Conservation (phyloP, 352 stramenopile genomes). For the Phytophthora pisi region DNA sequence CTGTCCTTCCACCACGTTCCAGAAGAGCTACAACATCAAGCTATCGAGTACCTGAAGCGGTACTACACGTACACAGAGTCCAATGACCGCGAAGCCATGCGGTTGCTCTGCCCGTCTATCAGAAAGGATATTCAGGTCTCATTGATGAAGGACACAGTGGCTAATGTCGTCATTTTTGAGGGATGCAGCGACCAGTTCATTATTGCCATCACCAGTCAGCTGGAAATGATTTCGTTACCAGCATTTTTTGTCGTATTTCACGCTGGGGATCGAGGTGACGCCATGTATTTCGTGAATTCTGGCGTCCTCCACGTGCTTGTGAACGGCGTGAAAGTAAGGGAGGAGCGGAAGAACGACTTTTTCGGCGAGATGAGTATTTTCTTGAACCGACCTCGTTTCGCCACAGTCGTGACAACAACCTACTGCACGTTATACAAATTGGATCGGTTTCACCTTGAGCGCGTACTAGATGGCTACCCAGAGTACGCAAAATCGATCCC, state of each 20-base stretch:
- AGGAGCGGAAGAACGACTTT: constrained; percentile 62
- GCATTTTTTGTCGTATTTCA: constrained; percentile 58
- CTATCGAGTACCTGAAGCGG: constrained; percentile 60
- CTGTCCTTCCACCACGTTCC: constrained; percentile 69
- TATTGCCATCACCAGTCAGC: constrained; percentile 62
- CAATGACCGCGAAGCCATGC: constrained; percentile 69
- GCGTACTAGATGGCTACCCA: constrained; percentile 62
- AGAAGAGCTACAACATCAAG: constrained; percentile 51
- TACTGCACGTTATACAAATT: constrained; percentile 75
- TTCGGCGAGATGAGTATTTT: constrained; percentile 77
- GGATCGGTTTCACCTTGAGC: constrained; percentile 55
- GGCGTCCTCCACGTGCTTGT: constrained; percentile 68
- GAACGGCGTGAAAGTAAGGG: constrained; percentile 61
- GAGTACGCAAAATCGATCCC: constrained; percentile 48
- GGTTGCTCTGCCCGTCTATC: constrained; percentile 67
- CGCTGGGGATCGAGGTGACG: constrained; percentile 54
- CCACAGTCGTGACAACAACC: constrained; percentile 57
- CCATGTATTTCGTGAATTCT: constrained; percentile 76
- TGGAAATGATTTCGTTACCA: constrained; percentile 69
- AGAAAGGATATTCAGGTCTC: constrained; percentile 68
- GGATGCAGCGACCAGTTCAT: constrained; percentile 71
- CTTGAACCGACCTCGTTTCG: constrained; percentile 52
- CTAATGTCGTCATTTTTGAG: constrained; percentile 60
- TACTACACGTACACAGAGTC: constrained; percentile 71
- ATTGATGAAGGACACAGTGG: constrained; percentile 64